Evolutionary conservation across 768 basidiomycete species (phyloP).

Genomic region (Termitomyces sp.): DNA sequence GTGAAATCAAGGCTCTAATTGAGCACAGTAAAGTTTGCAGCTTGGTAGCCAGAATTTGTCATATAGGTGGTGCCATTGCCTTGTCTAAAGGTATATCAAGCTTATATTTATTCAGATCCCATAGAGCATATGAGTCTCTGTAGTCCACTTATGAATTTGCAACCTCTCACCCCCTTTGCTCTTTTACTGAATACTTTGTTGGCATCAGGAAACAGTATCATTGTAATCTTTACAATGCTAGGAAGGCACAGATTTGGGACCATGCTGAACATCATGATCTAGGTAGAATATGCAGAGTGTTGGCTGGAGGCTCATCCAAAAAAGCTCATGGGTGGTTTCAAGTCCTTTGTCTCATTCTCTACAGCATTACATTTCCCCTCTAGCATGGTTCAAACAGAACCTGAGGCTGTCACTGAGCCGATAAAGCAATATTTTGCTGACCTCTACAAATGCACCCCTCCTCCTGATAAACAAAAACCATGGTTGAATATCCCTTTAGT

Average conservation of each 20-base stretch:
- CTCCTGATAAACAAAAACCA: slow-evolving; percentile 15
- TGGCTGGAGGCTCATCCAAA: background rate
- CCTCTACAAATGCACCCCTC: slow-evolving; percentile 8
- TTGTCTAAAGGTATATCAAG: too few relatives aligned
- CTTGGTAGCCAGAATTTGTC: too few relatives aligned
- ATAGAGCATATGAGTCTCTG: too few relatives aligned
- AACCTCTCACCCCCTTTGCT: background rate
- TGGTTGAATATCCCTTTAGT: slow-evolving; percentile 17
- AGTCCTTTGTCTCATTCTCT: background rate
- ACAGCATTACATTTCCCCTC: background rate
- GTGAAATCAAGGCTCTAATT: too few relatives aligned
- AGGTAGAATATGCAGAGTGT: background rate
- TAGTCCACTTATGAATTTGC: too few relatives aligned
- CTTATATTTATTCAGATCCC: too few relatives aligned
- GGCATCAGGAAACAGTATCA: background rate
- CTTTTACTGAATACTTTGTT: background rate
- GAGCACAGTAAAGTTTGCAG: too few relatives aligned
- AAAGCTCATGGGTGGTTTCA: background rate
- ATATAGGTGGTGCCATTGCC: too few relatives aligned
- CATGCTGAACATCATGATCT: background rate
- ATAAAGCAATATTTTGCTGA: slow-evolving; percentile 13
- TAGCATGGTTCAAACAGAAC: slow-evolving; percentile 4
- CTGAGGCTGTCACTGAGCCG: slow-evolving; percentile 3
- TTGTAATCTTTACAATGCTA: background rate
- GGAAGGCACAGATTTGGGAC: background rate